Conservation (phyloP, 192 early-diverging fungal species). For the Endogone sp. region DNA sequence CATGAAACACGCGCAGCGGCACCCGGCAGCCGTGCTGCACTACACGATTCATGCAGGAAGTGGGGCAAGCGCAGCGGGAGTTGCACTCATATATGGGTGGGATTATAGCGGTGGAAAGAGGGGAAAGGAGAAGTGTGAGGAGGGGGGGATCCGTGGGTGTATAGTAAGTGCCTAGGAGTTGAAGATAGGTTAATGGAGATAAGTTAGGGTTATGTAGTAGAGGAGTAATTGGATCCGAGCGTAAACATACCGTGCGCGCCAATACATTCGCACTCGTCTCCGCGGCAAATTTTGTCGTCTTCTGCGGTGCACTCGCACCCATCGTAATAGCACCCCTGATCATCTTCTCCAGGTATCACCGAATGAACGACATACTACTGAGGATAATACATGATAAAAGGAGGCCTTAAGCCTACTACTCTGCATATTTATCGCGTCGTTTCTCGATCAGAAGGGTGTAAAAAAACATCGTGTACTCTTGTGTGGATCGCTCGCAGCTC, state of each 20-base stretch:
- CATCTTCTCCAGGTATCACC: neutral
- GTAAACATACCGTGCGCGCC: neutral
- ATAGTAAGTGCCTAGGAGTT: neutral
- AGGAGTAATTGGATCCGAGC: neutral
- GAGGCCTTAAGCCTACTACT: no score
- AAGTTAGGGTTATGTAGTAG: neutral
- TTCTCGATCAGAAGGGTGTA: neutral
- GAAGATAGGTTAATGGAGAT: neutral
- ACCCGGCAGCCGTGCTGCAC: slow-evolving; percentile 43
- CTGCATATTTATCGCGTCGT: neutral
- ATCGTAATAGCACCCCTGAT: neutral
- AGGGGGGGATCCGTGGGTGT: neutral
- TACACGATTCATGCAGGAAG: slow-evolving; percentile 41
- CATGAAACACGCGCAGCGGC: slow-evolving; percentile 40
- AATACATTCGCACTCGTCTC: neutral
- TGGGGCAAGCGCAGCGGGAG: slow-evolving; percentile 33
- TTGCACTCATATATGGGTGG: slow-evolving; percentile 51
- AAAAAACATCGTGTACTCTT: neutral
- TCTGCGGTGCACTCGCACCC: neutral
- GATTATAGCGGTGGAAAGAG: neutral
- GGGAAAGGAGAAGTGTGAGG: neutral
- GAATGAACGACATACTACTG: neutral
- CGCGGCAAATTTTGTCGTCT: neutral
- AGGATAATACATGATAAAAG: no score
- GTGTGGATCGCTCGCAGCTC: neutral